Base-by-base conservation (phyloP, 495 filamentous ascomycete species). In the Aspergillus haitiensis region DNA sequence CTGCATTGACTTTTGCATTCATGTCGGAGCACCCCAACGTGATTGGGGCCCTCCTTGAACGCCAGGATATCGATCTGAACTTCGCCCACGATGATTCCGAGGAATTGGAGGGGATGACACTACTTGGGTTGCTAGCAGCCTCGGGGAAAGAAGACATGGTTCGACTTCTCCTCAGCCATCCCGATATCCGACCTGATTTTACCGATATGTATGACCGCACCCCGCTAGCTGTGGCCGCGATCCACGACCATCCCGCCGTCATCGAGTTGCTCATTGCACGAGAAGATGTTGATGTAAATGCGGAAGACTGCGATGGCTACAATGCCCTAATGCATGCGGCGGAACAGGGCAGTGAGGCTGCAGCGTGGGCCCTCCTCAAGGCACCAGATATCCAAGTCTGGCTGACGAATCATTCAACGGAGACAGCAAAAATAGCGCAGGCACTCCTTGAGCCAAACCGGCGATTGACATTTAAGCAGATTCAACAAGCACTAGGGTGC, bases 271-370 rank as follows among this genome's bases (percentile, higher is more conserved):
- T 47, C 5, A n/a, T 47, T 8, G 6, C 13, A n/a, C 15, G n/a
- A n/a, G 15, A 16, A 5, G 44, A 47, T 6, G 15, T 47, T 21
- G 44, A 47, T 8, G 44, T 47, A 21, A 47, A 47, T 47, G 6
- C 15, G 2, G 15, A 1, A 21, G 44, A 47, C 15, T 0, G 1
- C 15, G 6, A 8, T 16, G 13, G 15, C 4, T 47, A n/a, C 0
- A 47, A n/a, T 21, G 44, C 44, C 6, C 27, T 47, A 15, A 47
- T 47, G 44, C 15, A 47, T 47, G 44, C 44, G n/a, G 12, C 44
- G 0, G 44, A 47, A 9, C 44, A 16, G 6, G 44, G 44, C 5
- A 7, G 15, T 15, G 44, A 21, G 44, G n/a, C n/a, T 21, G n/a
- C 15, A 8, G 44, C 15, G 6, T 7, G 44, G 15, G 15, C 6